Evolutionary conservation across 306 rosid genomes (phyloP), one percentile per base, ranked within the genome.

Genomic region (Inga oerstediana): DNA sequence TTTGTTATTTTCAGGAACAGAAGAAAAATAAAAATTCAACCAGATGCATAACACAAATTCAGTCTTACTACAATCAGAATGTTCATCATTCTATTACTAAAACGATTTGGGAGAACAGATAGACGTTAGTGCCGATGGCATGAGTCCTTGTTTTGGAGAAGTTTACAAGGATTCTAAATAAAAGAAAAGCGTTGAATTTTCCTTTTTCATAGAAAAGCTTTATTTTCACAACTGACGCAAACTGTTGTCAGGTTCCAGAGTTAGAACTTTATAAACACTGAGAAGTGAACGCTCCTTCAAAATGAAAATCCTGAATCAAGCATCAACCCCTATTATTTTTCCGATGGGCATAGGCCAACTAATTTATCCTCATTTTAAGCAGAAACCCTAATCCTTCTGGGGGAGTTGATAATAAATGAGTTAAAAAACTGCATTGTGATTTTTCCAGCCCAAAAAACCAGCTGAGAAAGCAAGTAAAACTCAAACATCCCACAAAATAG

Each of bases 51-150:
- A 27, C 8, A 81, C 44, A 75, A 74, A 82, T 54, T 49, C 75
- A 56, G 32, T 69, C 48, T 24, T 69, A 70, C 64, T 8, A 56
- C 61, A 79, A 79, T 30, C 75, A 79, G 61, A 86, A 78, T 39
- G 61, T 19, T 49, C 79, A 58, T 76, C 69, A 72, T 87, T 43
- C 79, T 74, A 62, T 69, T 64, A 81, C 84, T 30, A 61, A 84
- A 84, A 9, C 43, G 66, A 83, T 10, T 4, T 8, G 15, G 32
- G 5, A 56, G 12, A 13, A 5, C 27, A 56, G 24, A 13, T 27
- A 22, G 68, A 68, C 56, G 14, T n/a, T 59, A 20, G 27, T 66
- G 45, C 13, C 24, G 5, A 35, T 67, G 41, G 41, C 46, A 67
- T 35, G 24, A 67, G 48, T 43, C 54, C 56, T 22, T 43, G 52